phyloP scores from a whole-genome alignment of 306 rosid genomes.

The Fagus sylvatica region DNA sequence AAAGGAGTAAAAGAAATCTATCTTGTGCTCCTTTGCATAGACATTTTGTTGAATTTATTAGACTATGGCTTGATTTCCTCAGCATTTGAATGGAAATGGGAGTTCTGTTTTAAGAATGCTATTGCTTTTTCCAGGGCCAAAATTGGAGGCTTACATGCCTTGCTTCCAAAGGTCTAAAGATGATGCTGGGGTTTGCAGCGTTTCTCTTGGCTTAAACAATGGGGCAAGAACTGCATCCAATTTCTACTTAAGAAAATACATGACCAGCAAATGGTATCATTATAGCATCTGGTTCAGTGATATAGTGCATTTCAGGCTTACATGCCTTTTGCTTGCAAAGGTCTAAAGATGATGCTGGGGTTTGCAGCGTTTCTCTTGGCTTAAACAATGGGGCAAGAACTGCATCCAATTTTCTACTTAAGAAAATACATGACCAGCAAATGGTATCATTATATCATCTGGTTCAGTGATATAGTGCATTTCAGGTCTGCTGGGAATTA shows the following conservation, averaged over 20 bases:
- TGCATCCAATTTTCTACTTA: constrained; percentile 13
- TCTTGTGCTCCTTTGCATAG: neutral
- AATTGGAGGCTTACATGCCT: constrained; percentile 38
- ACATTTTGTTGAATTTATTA: neutral
- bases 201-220: no score
- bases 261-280: no score
- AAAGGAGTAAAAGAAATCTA: neutral
- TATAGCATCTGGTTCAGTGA: no score
- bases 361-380: constrained; percentile 20
- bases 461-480: constrained; percentile 15
- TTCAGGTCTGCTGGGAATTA: constrained; percentile 24
- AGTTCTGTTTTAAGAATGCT: constrained; percentile 16
- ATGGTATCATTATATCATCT: constrained; percentile 10
- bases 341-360: constrained; percentile 26
- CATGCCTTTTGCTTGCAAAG: no score
- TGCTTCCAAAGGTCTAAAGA: constrained; percentile 34
- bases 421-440: constrained; percentile 11
- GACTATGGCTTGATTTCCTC: constrained; percentile 7
- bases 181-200: no score
- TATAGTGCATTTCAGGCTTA: no score
- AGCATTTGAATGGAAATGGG: constrained; percentile 15
- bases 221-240: no score
- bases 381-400: constrained; percentile 19
- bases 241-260: no score
- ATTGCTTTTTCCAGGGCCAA: constrained; percentile 51